Evolutionary conservation across 805 yeast species (phyloP).

Genomic region (Debaryomyces tyrocola): DNA sequence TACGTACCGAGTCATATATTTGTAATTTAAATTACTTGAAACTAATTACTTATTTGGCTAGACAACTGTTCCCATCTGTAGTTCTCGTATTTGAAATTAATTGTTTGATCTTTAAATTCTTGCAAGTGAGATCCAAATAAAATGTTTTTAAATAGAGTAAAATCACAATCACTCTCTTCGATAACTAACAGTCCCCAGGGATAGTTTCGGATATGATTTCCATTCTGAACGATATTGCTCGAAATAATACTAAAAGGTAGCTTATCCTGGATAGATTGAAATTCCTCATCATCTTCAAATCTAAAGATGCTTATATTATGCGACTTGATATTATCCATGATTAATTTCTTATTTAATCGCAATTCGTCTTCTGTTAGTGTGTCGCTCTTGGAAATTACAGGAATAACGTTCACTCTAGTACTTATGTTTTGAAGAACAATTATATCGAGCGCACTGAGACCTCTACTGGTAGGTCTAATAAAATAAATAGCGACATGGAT

Average conservation of each 20-base stretch:
- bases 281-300: slow-evolving; percentile 21
- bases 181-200: slow-evolving; percentile 20
- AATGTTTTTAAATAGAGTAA: slow-evolving; percentile 15
- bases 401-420: slow-evolving; percentile 74
- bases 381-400: slow-evolving; percentile 81
- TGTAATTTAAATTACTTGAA: no score
- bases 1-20: no score
- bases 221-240: slow-evolving; percentile 4
- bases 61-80: slow-evolving; percentile 14
- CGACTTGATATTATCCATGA: slow-evolving; percentile 49
- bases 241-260: slow-evolving; percentile 21
- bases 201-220: slow-evolving; percentile 10
- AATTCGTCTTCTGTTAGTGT: slow-evolving; percentile 62
- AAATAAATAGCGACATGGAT: slow-evolving; percentile 84
- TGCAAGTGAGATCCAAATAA: slow-evolving; percentile 25
- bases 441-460: slow-evolving; percentile 66
- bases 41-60: background rate
- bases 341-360: slow-evolving; percentile 49
- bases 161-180: slow-evolving; percentile 19
- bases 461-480: slow-evolving; percentile 65
- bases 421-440: slow-evolving; percentile 70
- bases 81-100: slow-evolving; percentile 17
- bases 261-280: slow-evolving; percentile 11
- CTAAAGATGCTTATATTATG: slow-evolving; percentile 49
- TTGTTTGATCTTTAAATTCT: slow-evolving; percentile 25